These are phyloP conservation scores for Somion occarium DNA, from an alignment of 1,284 basidiomycete genomes.

Conservation along the genomic window DNA sequence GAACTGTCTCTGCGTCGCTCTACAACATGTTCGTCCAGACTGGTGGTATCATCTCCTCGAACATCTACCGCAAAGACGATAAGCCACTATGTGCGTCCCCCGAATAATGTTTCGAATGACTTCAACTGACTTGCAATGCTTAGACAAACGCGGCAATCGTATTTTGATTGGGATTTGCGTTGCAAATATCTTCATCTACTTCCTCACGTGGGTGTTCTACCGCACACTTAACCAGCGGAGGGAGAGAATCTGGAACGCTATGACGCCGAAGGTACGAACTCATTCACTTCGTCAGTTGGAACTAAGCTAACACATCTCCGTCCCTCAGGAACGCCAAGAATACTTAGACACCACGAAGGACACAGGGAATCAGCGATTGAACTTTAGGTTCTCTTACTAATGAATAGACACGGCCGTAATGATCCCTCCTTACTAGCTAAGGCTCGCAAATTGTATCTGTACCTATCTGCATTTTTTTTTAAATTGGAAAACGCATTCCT, in stretches of 20 bases:
- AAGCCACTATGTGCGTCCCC: constrained; percentile 41
- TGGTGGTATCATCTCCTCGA: constrained; percentile 40
- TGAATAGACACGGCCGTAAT: not conserved
- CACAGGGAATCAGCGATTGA: constrained; percentile 49
- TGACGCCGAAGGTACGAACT: constrained; percentile 47
- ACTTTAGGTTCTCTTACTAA: constrained; percentile 57
- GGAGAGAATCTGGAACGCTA: constrained; percentile 47
- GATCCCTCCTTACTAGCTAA: not conserved
- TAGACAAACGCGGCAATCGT: constrained; percentile 38
- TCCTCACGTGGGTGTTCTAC: constrained; percentile 51
- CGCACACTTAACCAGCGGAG: constrained; percentile 44
- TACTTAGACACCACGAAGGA: constrained; percentile 57
- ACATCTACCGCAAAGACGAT: constrained; percentile 31
- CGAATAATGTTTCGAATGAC: not conserved
- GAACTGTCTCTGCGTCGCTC: constrained; percentile 51
- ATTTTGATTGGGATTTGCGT: constrained; percentile 30
- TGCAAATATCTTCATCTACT: constrained; percentile 44
- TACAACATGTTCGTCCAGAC: constrained; percentile 66
- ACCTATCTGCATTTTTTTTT: too few species aligned
- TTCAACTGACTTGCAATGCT: not conserved
- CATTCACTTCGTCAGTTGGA: not conserved
- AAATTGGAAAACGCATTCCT: too few species aligned
- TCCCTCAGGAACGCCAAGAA: constrained; percentile 42
- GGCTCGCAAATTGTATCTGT: too few species aligned
- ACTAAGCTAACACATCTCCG: not conserved